Percentiles rank a stretch among this genome's conserved stretches.
phyloP scores from a whole-genome alignment of 352 stramenopile genomes.

The Pythium volutum region DNA sequence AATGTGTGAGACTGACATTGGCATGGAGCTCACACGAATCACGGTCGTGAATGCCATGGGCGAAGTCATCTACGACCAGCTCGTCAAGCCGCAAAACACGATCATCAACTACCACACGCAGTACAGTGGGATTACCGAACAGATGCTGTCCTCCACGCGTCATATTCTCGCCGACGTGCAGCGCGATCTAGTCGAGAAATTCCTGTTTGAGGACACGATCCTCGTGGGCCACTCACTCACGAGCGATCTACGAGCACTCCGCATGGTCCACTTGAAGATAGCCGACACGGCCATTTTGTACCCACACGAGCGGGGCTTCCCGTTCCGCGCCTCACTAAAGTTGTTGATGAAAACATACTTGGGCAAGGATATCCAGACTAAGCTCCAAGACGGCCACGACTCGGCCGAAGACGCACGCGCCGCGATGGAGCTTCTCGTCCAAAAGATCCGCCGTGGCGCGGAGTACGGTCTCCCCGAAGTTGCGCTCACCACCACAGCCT shows the following conservation, averaged over 20 bases:
- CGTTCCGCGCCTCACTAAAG: slow-evolving; percentile 82
- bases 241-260: slow-evolving; percentile 76
- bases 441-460: slow-evolving; percentile 70
- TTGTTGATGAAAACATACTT: slow-evolving; percentile 83
- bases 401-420: slow-evolving; percentile 80
- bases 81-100: slow-evolving; percentile 79
- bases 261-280: slow-evolving; percentile 66
- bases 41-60: slow-evolving; percentile 66
- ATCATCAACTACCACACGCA: slow-evolving; percentile 90
- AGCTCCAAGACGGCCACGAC: slow-evolving; percentile 67
- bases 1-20: slow-evolving; percentile 88
- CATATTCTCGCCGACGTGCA: slow-evolving; percentile 74
- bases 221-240: slow-evolving; percentile 86
- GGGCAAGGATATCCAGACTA: slow-evolving; percentile 70
- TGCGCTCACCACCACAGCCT: slow-evolving; percentile 37
- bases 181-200: slow-evolving; percentile 42
- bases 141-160: slow-evolving; percentile 58
- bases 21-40: slow-evolving; percentile 79
- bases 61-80: slow-evolving; percentile 72
- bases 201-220: slow-evolving; percentile 73
- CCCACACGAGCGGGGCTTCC: slow-evolving; percentile 78
- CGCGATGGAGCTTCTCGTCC: slow-evolving; percentile 69
- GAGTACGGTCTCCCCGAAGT: slow-evolving; percentile 64
- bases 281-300: slow-evolving; percentile 83
- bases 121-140: slow-evolving; percentile 86